Evolutionary conservation across 2,329 filamentous ascomycete species (phyloP), one percentile per base, ranked within the genome.

Genomic region (Pseudogymnoascus sp.): DNA sequence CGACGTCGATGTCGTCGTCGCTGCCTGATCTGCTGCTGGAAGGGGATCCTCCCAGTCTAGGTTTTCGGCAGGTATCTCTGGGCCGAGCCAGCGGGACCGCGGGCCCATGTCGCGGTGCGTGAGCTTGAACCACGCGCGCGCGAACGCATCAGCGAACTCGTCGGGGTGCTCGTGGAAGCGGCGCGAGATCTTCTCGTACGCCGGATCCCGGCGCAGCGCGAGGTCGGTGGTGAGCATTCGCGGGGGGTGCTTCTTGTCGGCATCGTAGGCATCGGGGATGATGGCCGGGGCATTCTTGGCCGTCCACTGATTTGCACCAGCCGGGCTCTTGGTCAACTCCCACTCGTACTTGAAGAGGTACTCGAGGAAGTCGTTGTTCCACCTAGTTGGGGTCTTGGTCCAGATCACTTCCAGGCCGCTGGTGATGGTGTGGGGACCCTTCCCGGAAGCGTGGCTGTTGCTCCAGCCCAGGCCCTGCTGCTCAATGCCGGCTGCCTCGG

Each of bases 81-180:
- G 89, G 31, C 89, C 89, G 55, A 91, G 71, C 80, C 89, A 92
- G 72, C 87, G 88, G 23, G 81, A 73, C 61, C 83, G 79, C 45
- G 89, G 89, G 14, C 89, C 89, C 77, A 93, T 83, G 73, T 92
- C 89, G 77, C 89, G 88, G 78, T 93, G 89, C 35, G 89, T 80
- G 43, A 93, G 83, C 84, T 93, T 92, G 83, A 90, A 93, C 89
- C 89, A 93, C 12, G 89, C 89, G 59, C 84, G 83, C 21, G 82
- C 80, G 71, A 92, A 93, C 7, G 83, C 86, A 65, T 91, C 85
- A 61, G 80, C 81, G 40, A 92, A 81, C 78, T 90, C 76, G 52
- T 88, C 81, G 1, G 87, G 87, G 76, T 92, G 77, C 67, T 85
- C 83, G 55, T 88, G 78, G 82, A 86, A 92, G 69, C 81, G 83